Conservation (phyloP, 148 eudicot species). For the Chenopodium formosanum region DNA sequence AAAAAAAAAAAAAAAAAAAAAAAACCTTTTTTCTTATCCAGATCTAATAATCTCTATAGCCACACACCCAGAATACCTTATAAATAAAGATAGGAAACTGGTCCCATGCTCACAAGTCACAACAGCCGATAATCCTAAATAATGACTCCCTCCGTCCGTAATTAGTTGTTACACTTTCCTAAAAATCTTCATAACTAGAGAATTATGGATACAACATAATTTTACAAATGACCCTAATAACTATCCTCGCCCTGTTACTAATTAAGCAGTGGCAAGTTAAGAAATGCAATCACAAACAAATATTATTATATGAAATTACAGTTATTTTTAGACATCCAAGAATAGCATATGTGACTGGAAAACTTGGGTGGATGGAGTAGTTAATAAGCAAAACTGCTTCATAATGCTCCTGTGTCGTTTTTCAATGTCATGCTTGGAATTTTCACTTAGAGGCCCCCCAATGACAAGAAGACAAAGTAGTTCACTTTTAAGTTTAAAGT, state of each 20-base stretch:
- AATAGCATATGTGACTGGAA: too few species aligned
- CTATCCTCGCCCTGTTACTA: neutral
- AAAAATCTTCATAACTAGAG: too few species aligned
- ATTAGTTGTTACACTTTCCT: too few species aligned
- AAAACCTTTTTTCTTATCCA: too few species aligned
- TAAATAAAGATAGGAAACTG: too few species aligned
- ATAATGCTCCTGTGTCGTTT: neutral
- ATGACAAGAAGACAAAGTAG: neutral
- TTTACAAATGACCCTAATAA: neutral
- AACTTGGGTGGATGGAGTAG: too few species aligned
- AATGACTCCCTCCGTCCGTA: too few species aligned
- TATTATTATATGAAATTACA: too few species aligned
- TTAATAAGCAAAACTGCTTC: neutral
- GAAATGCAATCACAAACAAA: neutral
- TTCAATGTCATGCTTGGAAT: neutral
- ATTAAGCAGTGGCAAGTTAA: neutral
- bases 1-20: too few species aligned
- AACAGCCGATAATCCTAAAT: too few species aligned
- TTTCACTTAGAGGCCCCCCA: neutral
- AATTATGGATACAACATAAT: neutral
- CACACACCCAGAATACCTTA: too few species aligned
- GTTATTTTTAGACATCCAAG: neutral
- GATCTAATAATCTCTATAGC: too few species aligned
- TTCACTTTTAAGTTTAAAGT: neutral
- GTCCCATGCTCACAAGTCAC: neutral